Conservation (phyloP, 331 rosid species). For the Pyracantha coccinea region DNA sequence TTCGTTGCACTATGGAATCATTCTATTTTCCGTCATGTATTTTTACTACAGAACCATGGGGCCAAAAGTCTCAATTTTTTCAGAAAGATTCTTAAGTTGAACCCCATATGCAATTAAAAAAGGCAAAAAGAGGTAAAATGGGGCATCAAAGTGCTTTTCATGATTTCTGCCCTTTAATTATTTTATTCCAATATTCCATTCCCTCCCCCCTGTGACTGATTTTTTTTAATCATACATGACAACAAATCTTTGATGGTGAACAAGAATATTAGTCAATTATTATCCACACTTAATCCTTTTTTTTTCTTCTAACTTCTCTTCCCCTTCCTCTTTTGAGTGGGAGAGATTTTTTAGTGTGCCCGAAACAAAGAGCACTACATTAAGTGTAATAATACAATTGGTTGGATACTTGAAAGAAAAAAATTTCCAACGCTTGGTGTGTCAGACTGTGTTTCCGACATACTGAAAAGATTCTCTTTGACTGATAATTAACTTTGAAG, state of each 20-base stretch:
- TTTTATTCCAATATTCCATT: not conserved
- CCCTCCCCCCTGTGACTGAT: not conserved
- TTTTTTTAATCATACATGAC: not conserved
- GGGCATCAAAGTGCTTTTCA: not conserved
- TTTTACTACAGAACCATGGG: not conserved
- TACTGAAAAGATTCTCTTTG: not conserved
- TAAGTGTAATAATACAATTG: too few species aligned
- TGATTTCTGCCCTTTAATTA: not conserved
- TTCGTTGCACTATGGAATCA: too few species aligned
- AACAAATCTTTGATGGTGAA: conserved; percentile 3
- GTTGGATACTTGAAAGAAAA: too few species aligned
- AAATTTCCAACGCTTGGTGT: too few species aligned
- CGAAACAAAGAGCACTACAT: accelerated
- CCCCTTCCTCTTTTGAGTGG: not conserved
- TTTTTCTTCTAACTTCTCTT: too few species aligned
- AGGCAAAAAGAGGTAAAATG: not conserved
- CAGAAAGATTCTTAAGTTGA: not conserved
- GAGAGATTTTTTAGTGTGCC: too few species aligned
- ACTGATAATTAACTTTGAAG: not conserved
- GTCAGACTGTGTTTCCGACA: too few species aligned
- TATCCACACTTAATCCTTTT: not conserved
- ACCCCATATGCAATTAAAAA: not conserved
- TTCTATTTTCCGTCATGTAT: not conserved
- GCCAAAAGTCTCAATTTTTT: not conserved
- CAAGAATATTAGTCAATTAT: not conserved